phyloP scores from a whole-genome alignment of 805 yeast genomes.

The Gaillardinia entomophila region DNA sequence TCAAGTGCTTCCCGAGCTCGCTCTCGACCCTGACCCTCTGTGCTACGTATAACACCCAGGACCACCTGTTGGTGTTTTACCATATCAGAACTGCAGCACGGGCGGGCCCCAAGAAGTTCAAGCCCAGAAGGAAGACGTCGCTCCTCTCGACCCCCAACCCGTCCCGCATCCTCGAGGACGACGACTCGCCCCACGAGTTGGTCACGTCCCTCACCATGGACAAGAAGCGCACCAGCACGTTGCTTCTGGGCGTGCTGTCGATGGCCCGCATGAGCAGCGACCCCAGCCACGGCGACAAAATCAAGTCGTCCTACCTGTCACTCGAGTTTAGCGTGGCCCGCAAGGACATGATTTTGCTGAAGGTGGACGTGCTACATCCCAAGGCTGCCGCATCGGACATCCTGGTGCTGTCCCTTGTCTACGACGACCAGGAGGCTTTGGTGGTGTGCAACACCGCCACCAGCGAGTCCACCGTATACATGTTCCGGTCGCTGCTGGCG shows the following conservation, averaged over 20 bases:
- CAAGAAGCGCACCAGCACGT: slow-evolving; percentile 38
- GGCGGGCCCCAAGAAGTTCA: slow-evolving; percentile 10
- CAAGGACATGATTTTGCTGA: slow-evolving; percentile 69
- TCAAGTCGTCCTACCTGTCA: slow-evolving; percentile 5
- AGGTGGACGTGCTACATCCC: slow-evolving; percentile 40
- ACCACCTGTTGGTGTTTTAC: slow-evolving; percentile 44
- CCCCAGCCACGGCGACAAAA: slow-evolving; percentile 18
- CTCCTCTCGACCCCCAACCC: slow-evolving; percentile 37
- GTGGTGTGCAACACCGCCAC: slow-evolving; percentile 44
- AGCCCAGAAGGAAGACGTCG: slow-evolving; percentile 20
- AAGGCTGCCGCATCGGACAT: slow-evolving; percentile 24
- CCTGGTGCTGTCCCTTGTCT: slow-evolving; percentile 33
- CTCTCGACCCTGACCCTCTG: slow-evolving; percentile 39
- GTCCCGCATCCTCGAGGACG: slow-evolving; percentile 38
- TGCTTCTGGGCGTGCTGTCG: slow-evolving; percentile 37
- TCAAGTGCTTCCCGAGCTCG: slow-evolving; percentile 50
- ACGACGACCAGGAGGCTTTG: slow-evolving; percentile 56
- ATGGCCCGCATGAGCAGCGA: slow-evolving; percentile 42
- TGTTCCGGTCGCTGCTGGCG: slow-evolving; percentile 35
- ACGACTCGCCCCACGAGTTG: slow-evolving; percentile 9
- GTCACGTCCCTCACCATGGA: slow-evolving; percentile 31
- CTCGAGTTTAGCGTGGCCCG: slow-evolving; percentile 34
- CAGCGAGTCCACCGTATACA: slow-evolving; percentile 43
- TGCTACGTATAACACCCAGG: slow-evolving; percentile 49
- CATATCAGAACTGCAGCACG: slow-evolving; percentile 42